Base-by-base conservation (phyloP, 192 early-diverging fungal genomes). In the Phlyctochytrium arcticum region DNA sequence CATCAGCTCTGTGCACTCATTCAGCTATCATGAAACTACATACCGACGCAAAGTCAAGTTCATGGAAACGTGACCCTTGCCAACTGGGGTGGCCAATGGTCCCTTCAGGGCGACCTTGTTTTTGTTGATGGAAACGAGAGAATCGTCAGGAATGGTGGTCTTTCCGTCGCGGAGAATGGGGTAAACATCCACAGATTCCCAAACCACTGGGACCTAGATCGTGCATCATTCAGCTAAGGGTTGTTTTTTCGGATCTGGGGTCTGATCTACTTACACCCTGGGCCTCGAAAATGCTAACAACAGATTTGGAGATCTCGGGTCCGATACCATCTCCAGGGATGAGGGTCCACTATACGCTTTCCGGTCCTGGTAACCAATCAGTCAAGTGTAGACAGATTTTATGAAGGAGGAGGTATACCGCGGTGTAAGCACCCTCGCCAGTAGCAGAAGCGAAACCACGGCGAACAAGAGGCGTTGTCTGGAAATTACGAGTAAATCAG, bases 241-340 rank as follows among this genome's bases (percentile, higher is more conserved):
- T n/a, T n/a, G n/a, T n/a, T n/a, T n/a, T n/a, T n/a, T n/a, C n/a
- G n/a, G n/a, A n/a, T n/a, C n/a, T n/a, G n/a, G n/a, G n/a, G n/a
- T n/a, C n/a, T n/a, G n/a, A n/a, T n/a, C n/a, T 21, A 30, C 80
- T 60, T 79, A 89, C 88, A 70, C 87, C 87, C 66, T 93, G 91
- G 19, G 93, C 96, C 62, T 80, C 74, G 73, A 93, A 98, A 74
- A 98, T 95, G 36, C 87, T 75, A 79, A 91, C 87, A 37, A 98
- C 96, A 17, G 91, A 92, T 55, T 81, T 74, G 36, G 94, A 93
- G 60, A 98, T 98, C 78, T 98, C 96, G 3, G 96, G 96, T 33
- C 96, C 96, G 61, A 98, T 98, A 57, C 96, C 96, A 75, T 98
- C 96, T 58, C 96, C 96, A 17, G 96, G 94, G 65, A 98, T 97